Evolutionary conservation across 805 yeast genomes (phyloP), one percentile per base, ranked within the genome.

Genomic region (Lipomyces sp.): DNA sequence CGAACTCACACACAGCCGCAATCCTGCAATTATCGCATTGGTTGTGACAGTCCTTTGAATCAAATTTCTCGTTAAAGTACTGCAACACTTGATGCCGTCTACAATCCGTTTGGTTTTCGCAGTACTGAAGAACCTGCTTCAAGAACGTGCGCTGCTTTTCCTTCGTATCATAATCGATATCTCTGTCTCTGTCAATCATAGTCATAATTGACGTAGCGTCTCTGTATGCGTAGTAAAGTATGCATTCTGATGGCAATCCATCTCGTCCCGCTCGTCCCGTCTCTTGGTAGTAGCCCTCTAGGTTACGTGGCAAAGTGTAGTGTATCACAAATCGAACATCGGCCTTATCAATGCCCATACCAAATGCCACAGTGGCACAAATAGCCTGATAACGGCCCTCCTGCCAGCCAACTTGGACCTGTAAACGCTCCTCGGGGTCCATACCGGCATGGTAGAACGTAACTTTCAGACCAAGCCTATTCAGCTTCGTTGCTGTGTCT

Each of bases 231-330:
- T 89, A 95, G 73, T 85, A 94, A 84, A 94, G 83, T 13, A 92
- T 84, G 78, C 98, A 95, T 64, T 87, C 88, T 0, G 97, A 89
- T 55, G 81, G 85, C 6, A 84, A 79, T 0, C 99, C 98, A 79
- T 95, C 99, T 79, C 99, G 85, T 4, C 99, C 99, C 3, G 98
- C 99, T 78, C 99, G 86, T 6, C 99, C 99, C 0, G 98, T 93
- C 76, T 95, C 99, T 77, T 95, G 99, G 74, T 95, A 95, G 77
- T 95, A 95, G 0, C 98, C 98, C 78, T 95, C 99, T 70, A 95
- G 80, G 62, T 92, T 90, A 73, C 97, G 81, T 0, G 99, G 98
- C 33, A 95, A 79, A 4, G 95, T 90, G 69, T 89, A 82, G 78
- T 95, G 99, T 53, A 91, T 86, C 2, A 95, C 98, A 80, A 84